Percentiles rank a stretch among this genome's conserved stretches.
Conservation (phyloP, 768 basidiomycete genomes). For the Collybia sp. region DNA sequence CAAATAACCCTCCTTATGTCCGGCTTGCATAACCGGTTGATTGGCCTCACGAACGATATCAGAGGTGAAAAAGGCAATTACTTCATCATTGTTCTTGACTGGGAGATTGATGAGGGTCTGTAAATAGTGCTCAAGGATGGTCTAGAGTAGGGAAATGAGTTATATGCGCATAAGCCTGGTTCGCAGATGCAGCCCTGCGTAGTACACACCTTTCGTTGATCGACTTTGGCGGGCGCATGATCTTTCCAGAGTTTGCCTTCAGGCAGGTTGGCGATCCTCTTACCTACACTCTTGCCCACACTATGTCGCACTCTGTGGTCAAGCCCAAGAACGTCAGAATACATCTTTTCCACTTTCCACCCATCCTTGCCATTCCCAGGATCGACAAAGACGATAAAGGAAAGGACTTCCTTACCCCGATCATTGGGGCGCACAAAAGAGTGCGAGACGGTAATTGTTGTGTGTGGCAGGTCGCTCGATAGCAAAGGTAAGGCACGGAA, state of each 20-base stretch:
- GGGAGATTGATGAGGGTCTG: conserved; percentile 79
- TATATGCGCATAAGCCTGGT: not conserved
- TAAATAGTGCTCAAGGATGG: conserved; percentile 79
- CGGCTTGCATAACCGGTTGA: conserved; percentile 72
- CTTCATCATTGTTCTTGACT: conserved; percentile 82
- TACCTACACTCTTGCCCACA: conserved; percentile 64
- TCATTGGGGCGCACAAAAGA: conserved; percentile 88
- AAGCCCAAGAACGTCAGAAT: conserved; percentile 85
- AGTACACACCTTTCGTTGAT: conserved; percentile 82
- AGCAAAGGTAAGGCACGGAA: conserved; percentile 75
- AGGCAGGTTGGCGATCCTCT: conserved; percentile 78
- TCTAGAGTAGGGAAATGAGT: conserved; percentile 32
- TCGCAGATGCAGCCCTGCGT: too few relatives aligned
- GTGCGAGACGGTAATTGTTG: conserved; percentile 66
- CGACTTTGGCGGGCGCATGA: conserved; percentile 93
- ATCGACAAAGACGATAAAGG: conserved; percentile 76
- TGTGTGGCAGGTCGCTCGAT: conserved; percentile 66
- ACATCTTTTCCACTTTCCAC: conserved; percentile 90
- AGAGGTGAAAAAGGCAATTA: conserved; percentile 89
- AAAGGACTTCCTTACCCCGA: conserved; percentile 86
- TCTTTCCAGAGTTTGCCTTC: conserved; percentile 96
- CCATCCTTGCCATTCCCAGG: conserved; percentile 66
- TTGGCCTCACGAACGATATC: conserved; percentile 77
- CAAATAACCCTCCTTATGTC: conserved; percentile 92
- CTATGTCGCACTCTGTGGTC: conserved; percentile 73